Evolutionary conservation across 345 rosid genomes (phyloP), one percentile per base, ranked within the genome.

Genomic region (Schrenkiella parvula): DNA sequence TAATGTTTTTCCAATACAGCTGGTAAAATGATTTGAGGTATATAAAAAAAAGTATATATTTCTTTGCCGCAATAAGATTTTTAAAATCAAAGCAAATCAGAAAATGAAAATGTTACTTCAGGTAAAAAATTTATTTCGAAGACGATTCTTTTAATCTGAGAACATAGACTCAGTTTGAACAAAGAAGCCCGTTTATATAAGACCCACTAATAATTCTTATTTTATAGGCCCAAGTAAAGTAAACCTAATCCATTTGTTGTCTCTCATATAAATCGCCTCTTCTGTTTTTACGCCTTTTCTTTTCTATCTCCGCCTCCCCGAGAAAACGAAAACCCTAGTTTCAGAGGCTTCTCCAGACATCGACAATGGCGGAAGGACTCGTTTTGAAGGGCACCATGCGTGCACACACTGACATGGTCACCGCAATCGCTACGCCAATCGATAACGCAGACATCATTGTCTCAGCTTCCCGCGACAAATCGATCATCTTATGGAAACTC

Each of bases 381-480:
- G 76, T 87, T 9, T 91, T 95, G 19, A 83, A 84, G 47, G 98
- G 97, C 76, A 95, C 99, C 38, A 84, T 95, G 96, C 82, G 93
- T 59, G 88, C 97, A 59, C 99, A 95, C 84, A 89, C 99, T 61
- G 99, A 95, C 71, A 83, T 83, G 85, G 93, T 95, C 12, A 95
- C 99, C 0, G 99, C 98, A 10, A 92, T 95, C 73, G 99, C 99
- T 47, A 79, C 87, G 0, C 98, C 99, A 0, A 85, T 92, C 50
- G 98, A 95, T 60, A 92, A 95, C 85, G 68, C 93, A 3, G 92
- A 95, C 73, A 92, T 92, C 84, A 87, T 95, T 38, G 99, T 95
- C 75, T 70, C 91, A 5, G 79, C 99, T 29, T 95, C 99, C 32
- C 93, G 99, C 15, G 99, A 95, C 89, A 92, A 95, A 77, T 95